Conservation (phyloP, 1,139 yeast genomes). For the Candida dubliniensis region DNA sequence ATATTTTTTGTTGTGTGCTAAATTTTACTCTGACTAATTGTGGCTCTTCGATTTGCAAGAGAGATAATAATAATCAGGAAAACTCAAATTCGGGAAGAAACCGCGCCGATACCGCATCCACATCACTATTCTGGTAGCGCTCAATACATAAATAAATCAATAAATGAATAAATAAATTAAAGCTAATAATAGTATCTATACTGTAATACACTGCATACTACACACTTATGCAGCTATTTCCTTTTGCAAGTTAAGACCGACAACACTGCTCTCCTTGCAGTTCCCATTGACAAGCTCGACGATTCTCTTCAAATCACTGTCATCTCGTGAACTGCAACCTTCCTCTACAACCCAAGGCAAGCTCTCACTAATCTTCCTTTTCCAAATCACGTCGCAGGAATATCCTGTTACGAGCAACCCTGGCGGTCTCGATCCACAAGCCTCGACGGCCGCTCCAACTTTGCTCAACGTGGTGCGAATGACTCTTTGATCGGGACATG, state of each 20-base stretch:
- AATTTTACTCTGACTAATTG: neutral
- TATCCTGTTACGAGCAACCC: constrained; percentile 83
- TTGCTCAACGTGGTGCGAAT: constrained; percentile 69
- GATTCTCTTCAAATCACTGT: constrained; percentile 3
- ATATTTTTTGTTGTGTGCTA: too few relatives aligned
- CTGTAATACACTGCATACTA: too few relatives aligned
- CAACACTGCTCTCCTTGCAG: constrained; percentile 34
- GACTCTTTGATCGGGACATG: constrained; percentile 89
- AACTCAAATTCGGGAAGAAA: neutral
- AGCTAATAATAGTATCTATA: too few relatives aligned
- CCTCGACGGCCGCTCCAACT: constrained; percentile 71
- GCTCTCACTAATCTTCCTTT: neutral
- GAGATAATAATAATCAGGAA: too few relatives aligned
- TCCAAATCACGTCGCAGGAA: constrained; percentile 64
- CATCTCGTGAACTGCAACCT: constrained; percentile 33
- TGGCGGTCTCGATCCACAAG: constrained; percentile 91
- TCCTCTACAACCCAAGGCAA: constrained; percentile 57
- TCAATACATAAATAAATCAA: too few relatives aligned
- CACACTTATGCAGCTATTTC: constrained; percentile 3
- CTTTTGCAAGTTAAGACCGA: constrained; percentile 39
- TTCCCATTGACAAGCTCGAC: constrained; percentile 4
- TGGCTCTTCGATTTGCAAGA: neutral
- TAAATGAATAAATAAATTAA: too few relatives aligned
- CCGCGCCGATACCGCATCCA: too few relatives aligned
- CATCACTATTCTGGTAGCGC: too few relatives aligned